These are phyloP conservation scores for Alisma plantagoaquatica DNA, from an alignment of 106 monocot genomes.

Conservation along the genomic window DNA sequence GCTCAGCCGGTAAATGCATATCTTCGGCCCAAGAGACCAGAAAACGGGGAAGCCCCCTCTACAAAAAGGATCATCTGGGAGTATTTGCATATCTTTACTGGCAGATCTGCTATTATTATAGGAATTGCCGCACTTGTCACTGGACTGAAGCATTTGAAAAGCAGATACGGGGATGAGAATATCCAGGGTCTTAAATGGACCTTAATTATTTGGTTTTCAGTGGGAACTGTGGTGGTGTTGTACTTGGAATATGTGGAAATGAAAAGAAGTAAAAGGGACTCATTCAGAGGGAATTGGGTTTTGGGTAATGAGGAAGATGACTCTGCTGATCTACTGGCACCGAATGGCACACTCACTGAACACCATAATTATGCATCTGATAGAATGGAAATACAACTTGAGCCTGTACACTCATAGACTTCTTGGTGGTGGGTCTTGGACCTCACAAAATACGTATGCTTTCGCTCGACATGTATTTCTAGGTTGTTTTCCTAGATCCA, in stretches of 20 bases:
- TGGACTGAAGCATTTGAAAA: conserved; percentile 84
- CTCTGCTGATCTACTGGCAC: conserved; percentile 57
- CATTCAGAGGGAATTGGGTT: conserved; percentile 69
- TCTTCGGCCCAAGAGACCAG: conserved; percentile 53
- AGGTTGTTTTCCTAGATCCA: too few species aligned
- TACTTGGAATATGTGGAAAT: conserved; percentile 69
- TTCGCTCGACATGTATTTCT: too few species aligned
- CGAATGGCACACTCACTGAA: conserved; percentile 29
- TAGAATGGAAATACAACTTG: conserved; percentile 89
- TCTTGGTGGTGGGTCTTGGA: too few species aligned
- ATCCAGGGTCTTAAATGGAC: conserved; percentile 76
- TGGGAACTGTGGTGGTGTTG: conserved; percentile 31
- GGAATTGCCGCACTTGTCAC: conserved; percentile 73
- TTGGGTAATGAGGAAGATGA: conserved; percentile 95
- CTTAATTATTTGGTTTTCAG: conserved; percentile 63
- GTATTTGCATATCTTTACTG: conserved; percentile 72
- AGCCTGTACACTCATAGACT: conserved; percentile 67
- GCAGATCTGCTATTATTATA: conserved; percentile 48
- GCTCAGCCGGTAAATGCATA: conserved; percentile 83
- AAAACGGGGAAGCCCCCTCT: conserved; percentile 39
- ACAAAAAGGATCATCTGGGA: conserved; percentile 70
- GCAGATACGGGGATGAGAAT: conserved; percentile 69
- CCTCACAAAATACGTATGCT: too few species aligned
- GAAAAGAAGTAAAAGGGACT: conserved; percentile 36
- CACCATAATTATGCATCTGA: conserved; percentile 27